Conservation (phyloP, 352 stramenopile genomes). For the Halophytophthora batemanensis region DNA sequence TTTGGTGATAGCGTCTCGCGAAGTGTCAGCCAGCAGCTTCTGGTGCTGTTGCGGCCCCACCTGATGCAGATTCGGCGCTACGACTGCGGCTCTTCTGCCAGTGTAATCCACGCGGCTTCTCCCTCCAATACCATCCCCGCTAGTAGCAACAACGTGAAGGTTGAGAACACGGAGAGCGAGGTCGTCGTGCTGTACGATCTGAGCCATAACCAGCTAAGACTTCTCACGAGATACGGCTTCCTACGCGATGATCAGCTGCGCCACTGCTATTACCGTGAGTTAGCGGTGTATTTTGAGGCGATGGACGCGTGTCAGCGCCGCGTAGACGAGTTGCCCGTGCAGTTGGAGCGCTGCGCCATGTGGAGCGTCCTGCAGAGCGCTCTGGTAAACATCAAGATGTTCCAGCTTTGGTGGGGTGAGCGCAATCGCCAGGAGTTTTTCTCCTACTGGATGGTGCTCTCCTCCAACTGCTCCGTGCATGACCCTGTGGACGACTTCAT, state of each 20-base stretch:
- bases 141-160: conserved; percentile 9
- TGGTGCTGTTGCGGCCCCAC: conserved; percentile 53
- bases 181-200: conserved; percentile 65
- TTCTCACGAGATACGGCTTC: conserved; percentile 72
- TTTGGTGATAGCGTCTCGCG: conserved; percentile 48
- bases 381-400: conserved; percentile 87
- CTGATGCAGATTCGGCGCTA: conserved; percentile 66
- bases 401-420: conserved; percentile 79
- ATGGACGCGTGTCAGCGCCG: conserved; percentile 68
- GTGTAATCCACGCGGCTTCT: not conserved
- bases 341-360: conserved; percentile 67
- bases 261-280: conserved; percentile 66
- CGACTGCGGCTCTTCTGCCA: conserved; percentile 36
- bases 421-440: conserved; percentile 82
- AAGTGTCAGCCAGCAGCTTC: conserved; percentile 35
- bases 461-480: conserved; percentile 55
- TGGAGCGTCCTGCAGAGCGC: conserved; percentile 63
- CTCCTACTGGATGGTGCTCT: conserved; percentile 73
- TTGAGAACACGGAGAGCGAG: conserved; percentile 15
- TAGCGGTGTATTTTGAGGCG: conserved; percentile 71
- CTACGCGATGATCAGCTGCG: conserved; percentile 62
- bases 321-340: conserved; percentile 78
- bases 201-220: conserved; percentile 72
- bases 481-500: conserved; percentile 82
- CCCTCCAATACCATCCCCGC: conserved; percentile 4